Evolutionary conservation across 805 yeast species (phyloP).

Genomic region (Metschnikowia corniflorae): DNA sequence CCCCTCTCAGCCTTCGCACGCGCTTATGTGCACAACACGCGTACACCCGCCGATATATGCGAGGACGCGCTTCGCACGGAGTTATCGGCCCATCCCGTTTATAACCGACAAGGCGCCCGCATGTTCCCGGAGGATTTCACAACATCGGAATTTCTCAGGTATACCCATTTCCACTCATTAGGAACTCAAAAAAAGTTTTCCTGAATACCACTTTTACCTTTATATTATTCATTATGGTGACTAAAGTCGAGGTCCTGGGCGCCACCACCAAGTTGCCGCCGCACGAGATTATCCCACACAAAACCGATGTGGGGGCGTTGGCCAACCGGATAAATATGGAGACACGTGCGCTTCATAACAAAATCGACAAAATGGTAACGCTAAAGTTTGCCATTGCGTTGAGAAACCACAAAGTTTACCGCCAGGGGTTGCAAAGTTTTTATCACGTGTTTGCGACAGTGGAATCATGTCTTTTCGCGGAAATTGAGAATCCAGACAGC

Average conservation of each 20-base stretch:
- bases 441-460: slow-evolving; percentile 67
- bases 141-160: too few relatives aligned
- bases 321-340: slow-evolving; percentile 76
- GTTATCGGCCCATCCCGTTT: slow-evolving; percentile 14
- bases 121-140: too few relatives aligned
- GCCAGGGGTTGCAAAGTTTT: slow-evolving; percentile 75
- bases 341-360: slow-evolving; percentile 64
- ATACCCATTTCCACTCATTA: too few relatives aligned
- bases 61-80: slow-evolving; percentile 10
- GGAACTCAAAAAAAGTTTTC: too few relatives aligned
- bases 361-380: slow-evolving; percentile 64
- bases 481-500: slow-evolving; percentile 38
- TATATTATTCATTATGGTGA: too few relatives aligned
- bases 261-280: slow-evolving; percentile 33
- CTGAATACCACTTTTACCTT: too few relatives aligned
- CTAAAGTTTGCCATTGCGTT: slow-evolving; percentile 71
- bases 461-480: slow-evolving; percentile 48
- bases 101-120: too few relatives aligned
- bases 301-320: slow-evolving; percentile 76
- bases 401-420: slow-evolving; percentile 69
- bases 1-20: too few relatives aligned
- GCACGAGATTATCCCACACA: slow-evolving; percentile 66
- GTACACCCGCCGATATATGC: slow-evolving; percentile 11
- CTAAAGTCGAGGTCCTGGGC: too few relatives aligned
- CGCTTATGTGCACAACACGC: too few relatives aligned